Conservation (phyloP, 192 early-diverging fungal genomes). For the Ambispora gerdemannii region DNA sequence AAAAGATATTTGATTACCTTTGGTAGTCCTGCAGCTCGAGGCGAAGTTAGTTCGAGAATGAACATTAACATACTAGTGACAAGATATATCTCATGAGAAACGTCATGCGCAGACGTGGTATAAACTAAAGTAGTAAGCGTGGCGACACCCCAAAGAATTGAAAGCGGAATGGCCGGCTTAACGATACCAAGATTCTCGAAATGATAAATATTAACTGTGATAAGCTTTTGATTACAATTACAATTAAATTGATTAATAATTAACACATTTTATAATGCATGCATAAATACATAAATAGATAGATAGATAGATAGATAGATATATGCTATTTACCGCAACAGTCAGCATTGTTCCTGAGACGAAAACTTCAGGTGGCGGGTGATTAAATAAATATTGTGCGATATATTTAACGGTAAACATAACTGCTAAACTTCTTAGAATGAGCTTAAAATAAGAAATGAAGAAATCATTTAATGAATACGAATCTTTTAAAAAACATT, state of each 20-base stretch:
- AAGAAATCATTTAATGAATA: not conserved
- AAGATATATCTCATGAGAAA: slow-evolving; percentile 29
- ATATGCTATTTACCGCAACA: slow-evolving; percentile 27
- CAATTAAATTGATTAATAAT: not conserved
- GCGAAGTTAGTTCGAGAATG: slow-evolving; percentile 21
- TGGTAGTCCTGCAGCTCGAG: too few relatives aligned
- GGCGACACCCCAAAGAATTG: slow-evolving; percentile 19
- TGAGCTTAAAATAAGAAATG: slow-evolving; percentile 1
- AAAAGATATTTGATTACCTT: too few relatives aligned
- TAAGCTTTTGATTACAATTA: slow-evolving; percentile 6
- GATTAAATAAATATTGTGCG: slow-evolving; percentile 29
- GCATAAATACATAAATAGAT: too few relatives aligned
- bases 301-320: too few relatives aligned
- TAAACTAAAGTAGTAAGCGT: slow-evolving; percentile 29
- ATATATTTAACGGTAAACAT: slow-evolving; percentile 29
- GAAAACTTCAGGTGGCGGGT: slow-evolving; percentile 25
- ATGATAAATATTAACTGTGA: slow-evolving; percentile 29
- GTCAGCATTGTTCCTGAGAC: slow-evolving; percentile 29
- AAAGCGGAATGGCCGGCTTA: slow-evolving; percentile 27
- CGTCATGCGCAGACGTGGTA: slow-evolving; percentile 22
- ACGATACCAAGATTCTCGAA: slow-evolving; percentile 28
- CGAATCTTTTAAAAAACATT: not conserved
- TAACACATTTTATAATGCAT: not conserved
- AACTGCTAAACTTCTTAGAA: slow-evolving; percentile 28
- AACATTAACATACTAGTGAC: slow-evolving; percentile 29